Evolutionary conservation across 2,329 filamentous ascomycete genomes (phyloP), one percentile per base, ranked within the genome.

Genomic region (Colletotrichum siamense): DNA sequence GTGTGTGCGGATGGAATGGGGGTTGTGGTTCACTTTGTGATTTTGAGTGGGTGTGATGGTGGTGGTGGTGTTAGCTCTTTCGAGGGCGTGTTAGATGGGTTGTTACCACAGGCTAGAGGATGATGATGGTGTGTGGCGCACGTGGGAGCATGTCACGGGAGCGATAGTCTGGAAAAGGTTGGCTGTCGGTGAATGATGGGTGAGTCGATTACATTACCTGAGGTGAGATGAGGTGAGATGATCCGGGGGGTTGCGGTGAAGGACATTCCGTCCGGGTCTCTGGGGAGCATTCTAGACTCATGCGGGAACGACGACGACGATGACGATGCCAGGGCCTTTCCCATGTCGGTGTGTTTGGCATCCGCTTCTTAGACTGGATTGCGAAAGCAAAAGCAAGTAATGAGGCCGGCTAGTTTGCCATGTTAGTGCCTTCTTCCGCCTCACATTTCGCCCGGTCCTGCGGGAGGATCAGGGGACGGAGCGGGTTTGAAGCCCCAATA

Each of bases 131-230:
- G 73, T 73, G 63, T 44, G 52, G 64, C 57, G 64, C 73, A 73
- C 73, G 70, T 76, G 73, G 69, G 59, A 34, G 26, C 26, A 28
- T 64, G 68, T 74, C 67, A 74, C 67, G 67, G 49, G 44, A 49
- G 8, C 28, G n/a, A n/a, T 49, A 39, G 55, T 26, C 26, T 55
- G 63, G 39, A 18, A 9, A 15, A 7, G 10, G 15, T 15, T 15
- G 34, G 34, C 8, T 55, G 49, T 69, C 55, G 67, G 67, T 69
- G 67, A 62, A 9, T 28, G 30, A 57, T 30, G 22, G 52, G 24
- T 12, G 34, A 26, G 8, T 49, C 59, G 26, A 30, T 62, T 52
- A 52, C 44, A 52, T 52, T 52, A 22, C 44, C 36, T 66, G 36
- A 52, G 68, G 57, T 70, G 57, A 63, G 68, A 63, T 52, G 68